Evolutionary conservation across 176 grass and related monocot species (phyloP).

Genomic region (Aegilops longissima): DNA sequence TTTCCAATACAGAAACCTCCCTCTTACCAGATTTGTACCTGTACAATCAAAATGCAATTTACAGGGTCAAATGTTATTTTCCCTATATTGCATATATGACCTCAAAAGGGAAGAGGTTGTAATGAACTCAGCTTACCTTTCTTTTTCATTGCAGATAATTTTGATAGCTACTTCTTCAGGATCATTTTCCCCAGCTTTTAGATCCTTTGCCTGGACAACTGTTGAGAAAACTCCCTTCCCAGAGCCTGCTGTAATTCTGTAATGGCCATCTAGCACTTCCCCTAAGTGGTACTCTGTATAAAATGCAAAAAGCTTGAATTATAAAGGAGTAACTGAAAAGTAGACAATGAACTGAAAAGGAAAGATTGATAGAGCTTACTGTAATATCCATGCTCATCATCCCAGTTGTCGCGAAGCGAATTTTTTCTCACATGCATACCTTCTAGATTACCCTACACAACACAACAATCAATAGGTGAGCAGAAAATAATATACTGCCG

Average conservation of each 20-base stretch:
- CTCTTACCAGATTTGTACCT: constrained; percentile 93
- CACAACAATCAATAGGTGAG: background rate
- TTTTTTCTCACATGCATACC: constrained; percentile 50
- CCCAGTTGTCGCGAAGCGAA: constrained; percentile 88
- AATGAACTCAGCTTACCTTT: constrained; percentile 54
- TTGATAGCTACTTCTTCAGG: constrained; percentile 93
- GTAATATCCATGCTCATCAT: constrained; percentile 93
- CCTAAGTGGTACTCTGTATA: constrained; percentile 69
- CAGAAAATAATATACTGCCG: background rate
- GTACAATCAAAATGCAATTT: constrained; percentile 44
- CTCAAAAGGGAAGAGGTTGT: background rate
- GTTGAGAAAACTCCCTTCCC: constrained; percentile 98
- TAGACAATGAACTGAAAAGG: background rate
- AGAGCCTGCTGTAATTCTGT: constrained; percentile 85
- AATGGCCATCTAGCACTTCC: constrained; percentile 81
- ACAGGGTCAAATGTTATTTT: background rate
- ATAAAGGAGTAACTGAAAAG: background rate
- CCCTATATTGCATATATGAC: background rate
- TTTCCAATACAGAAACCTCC: constrained; percentile 89
- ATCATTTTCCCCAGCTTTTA: constrained; percentile 73
- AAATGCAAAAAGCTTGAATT: background rate
- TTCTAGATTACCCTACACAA: constrained; percentile 66
- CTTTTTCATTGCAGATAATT: constrained; percentile 87
- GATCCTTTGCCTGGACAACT: constrained; percentile 88
- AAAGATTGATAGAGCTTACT: constrained; percentile 52